Conservation (phyloP, 768 basidiomycete species). For the Hygrocybe punicea region DNA sequence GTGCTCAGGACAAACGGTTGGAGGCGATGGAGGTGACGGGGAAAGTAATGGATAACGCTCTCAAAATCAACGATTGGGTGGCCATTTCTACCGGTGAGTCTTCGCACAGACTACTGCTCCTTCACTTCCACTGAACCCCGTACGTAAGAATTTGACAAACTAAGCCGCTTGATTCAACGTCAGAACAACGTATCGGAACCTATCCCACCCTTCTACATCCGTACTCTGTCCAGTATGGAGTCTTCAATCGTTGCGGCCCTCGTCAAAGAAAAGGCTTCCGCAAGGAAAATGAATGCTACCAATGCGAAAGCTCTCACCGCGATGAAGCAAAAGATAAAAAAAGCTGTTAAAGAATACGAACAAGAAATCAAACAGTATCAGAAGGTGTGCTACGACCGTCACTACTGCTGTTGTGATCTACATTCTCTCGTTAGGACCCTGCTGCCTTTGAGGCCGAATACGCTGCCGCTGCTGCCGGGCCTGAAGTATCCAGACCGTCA, state of each 20-base stretch:
- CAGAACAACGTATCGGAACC: conserved; percentile 84
- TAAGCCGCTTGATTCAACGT: conserved; percentile 83
- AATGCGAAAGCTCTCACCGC: conserved; percentile 92
- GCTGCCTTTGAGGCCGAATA: conserved; percentile 84
- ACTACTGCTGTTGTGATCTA: neutral
- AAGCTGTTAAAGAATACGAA: conserved; percentile 86
- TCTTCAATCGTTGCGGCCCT: conserved; percentile 66
- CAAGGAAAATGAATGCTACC: conserved; percentile 94
- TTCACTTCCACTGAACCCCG: too few species aligned
- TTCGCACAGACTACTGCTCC: too few species aligned
- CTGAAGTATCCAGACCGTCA: conserved; percentile 18
- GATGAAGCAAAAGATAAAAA: conserved; percentile 98
- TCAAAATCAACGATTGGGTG: conserved; percentile 97
- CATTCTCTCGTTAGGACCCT: conserved; percentile 59
- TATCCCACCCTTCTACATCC: conserved; percentile 82
- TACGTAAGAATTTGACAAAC: conserved; percentile 99
- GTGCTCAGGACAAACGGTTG: conserved; percentile 86
- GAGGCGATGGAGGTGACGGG: conserved; percentile 94
- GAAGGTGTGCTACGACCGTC: conserved; percentile 46
- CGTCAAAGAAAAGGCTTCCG: conserved; percentile 84
- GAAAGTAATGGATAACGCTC: conserved; percentile 88
- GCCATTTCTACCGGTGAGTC: conserved; percentile 79
- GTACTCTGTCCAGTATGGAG: conserved; percentile 72
- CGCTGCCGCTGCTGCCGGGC: conserved; percentile 45
- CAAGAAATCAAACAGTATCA: conserved; percentile 73